Evolutionary conservation across 2,329 filamentous ascomycete species (phyloP).

Genomic region (Calonectria crousiana): DNA sequence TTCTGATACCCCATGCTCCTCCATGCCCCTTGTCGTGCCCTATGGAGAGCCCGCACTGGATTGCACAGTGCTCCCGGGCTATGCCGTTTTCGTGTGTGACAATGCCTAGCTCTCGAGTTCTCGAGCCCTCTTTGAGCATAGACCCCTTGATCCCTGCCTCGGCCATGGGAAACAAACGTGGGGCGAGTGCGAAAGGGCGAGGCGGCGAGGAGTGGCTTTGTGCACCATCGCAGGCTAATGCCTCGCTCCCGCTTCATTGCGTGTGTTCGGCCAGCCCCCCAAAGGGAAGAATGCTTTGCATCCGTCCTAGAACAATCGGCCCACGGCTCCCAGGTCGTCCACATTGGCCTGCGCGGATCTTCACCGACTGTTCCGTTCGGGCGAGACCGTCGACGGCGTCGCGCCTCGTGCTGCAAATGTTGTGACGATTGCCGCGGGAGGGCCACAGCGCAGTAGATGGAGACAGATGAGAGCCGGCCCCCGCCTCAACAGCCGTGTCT

Average conservation of each 20-base stretch:
- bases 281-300: constrained; percentile 39
- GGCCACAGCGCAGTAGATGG: constrained; percentile 19
- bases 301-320: constrained; percentile 30
- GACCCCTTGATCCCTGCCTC: constrained; percentile 27
- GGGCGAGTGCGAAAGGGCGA: constrained; percentile 23
- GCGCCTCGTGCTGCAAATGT: constrained; percentile 28
- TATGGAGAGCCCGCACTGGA: constrained; percentile 22
- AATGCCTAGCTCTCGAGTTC: constrained; percentile 20
- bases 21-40: constrained; percentile 20
- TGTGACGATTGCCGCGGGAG: constrained; percentile 29
- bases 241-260: constrained; percentile 42
- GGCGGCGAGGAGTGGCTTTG: constrained; percentile 29
- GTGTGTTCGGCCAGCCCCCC: constrained; percentile 40
- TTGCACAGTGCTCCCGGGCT: constrained; percentile 16
- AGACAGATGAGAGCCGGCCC: constrained; percentile 31
- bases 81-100: constrained; percentile 29
- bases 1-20: constrained; percentile 26
- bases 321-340: constrained; percentile 27
- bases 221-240: constrained; percentile 41
- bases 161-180: constrained; percentile 34
- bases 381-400: constrained; percentile 27
- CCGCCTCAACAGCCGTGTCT: constrained; percentile 34
- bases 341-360: constrained; percentile 34
- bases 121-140: not conserved
- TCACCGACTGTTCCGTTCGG: constrained; percentile 43